A percentile compares a stretch with the other conserved stretches of the same genome.
Conservation (phyloP, 129 eudicot genomes). For the Chrysanthemum makinoi region DNA sequence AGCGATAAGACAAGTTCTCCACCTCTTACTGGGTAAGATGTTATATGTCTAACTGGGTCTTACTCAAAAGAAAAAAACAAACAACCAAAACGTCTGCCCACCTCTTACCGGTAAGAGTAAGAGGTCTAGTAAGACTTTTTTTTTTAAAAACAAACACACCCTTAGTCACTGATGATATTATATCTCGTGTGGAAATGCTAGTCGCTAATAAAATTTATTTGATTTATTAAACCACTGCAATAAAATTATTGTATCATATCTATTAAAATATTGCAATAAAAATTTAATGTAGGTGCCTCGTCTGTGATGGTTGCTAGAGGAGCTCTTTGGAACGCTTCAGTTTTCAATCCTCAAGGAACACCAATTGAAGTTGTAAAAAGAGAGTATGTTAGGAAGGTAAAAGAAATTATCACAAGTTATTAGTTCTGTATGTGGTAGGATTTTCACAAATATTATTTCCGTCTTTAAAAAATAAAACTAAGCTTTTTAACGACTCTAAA, state of each 20-base stretch:
- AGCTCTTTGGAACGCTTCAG: slow-evolving; percentile 96
- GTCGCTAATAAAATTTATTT: slow-evolving; percentile 3
- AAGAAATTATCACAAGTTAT: slow-evolving; percentile 11
- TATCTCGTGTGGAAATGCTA: neutral
- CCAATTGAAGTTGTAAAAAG: slow-evolving; percentile 75
- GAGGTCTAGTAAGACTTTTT: no score
- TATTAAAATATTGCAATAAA: neutral
- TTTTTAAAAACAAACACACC: no score
- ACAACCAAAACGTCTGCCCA: no score
- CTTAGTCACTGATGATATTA: neutral
- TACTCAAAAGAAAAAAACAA: no score
- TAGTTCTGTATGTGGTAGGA: neutral
- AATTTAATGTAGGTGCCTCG: slow-evolving; percentile 55
- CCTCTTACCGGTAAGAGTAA: no score
- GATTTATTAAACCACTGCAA: neutral
- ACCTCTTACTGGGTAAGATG: no score
- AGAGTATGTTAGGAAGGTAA: slow-evolving; percentile 90
- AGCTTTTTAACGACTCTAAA: neutral
- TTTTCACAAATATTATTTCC: neutral
- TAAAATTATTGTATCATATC: neutral
- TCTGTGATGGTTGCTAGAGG: slow-evolving; percentile 95
- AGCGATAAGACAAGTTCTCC: no score
- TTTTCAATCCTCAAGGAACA: slow-evolving; percentile 61
- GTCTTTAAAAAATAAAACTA: neutral
- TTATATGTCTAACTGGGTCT: no score